phyloP scores from a whole-genome alignment of 495 filamentous ascomycete species.

The Penicillium antarcticum region DNA sequence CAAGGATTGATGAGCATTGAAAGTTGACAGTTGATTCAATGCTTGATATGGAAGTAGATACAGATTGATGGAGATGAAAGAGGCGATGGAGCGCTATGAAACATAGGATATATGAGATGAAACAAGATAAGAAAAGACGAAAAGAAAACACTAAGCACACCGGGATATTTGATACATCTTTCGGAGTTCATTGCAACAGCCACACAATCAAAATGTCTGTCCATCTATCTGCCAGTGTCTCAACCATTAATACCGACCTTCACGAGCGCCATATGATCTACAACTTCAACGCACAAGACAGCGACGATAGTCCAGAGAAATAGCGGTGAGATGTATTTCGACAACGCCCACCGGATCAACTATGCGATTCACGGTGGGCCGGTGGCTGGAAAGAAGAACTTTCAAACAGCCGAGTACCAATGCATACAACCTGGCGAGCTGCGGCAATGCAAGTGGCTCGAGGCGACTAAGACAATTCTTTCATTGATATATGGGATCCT shows the following conservation, averaged over 20 bases:
- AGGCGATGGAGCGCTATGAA: too few relatives aligned
- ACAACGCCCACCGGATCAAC: slow-evolving; percentile 37
- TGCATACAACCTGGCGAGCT: slow-evolving; percentile 37
- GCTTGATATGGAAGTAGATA: too few relatives aligned
- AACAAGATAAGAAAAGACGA: too few relatives aligned
- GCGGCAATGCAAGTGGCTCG: slow-evolving; percentile 42
- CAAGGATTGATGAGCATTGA: too few relatives aligned
- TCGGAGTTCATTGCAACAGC: too few relatives aligned
- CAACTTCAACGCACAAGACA: slow-evolving; percentile 32
- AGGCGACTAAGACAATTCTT: slow-evolving; percentile 39
- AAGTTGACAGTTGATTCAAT: too few relatives aligned
- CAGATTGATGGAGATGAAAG: too few relatives aligned
- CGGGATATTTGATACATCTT: too few relatives aligned
- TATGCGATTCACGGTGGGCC: slow-evolving; percentile 42
- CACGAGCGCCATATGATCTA: slow-evolving; percentile 40
- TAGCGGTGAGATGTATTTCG: slow-evolving; percentile 47
- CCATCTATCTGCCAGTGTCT: slow-evolving; percentile 15
- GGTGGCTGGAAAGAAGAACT: slow-evolving; percentile 39
- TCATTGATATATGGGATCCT: slow-evolving; percentile 38
- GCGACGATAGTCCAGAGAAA: slow-evolving; percentile 32
- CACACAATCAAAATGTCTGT: slow-evolving; percentile 24
- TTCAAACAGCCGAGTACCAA: slow-evolving; percentile 35
- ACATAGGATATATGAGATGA: too few relatives aligned
- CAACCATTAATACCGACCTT: slow-evolving; percentile 34
- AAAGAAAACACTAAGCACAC: not conserved